Evolutionary conservation across 202 grass and related monocot genomes (phyloP).

Genomic region (Hordeum pubiflorum): DNA sequence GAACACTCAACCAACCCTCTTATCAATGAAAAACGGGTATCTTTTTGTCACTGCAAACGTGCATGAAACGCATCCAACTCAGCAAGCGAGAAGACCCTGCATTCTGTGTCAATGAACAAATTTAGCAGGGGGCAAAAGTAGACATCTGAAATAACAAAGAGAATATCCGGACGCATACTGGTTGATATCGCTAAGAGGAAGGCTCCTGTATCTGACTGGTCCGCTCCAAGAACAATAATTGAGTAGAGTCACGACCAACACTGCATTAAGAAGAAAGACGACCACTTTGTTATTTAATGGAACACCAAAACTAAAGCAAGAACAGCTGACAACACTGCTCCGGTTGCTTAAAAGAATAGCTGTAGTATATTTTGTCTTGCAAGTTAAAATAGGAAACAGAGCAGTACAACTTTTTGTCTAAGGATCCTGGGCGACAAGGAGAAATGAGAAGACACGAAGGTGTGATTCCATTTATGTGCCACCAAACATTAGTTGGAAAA

Average conservation of each 20-base stretch:
- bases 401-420: constrained; percentile 3
- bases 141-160: background rate
- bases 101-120: constrained; percentile 24
- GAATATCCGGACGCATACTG: background rate
- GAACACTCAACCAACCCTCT: constrained; percentile 46
- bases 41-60: constrained; percentile 52
- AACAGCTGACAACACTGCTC: constrained; percentile 13
- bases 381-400: constrained; percentile 26
- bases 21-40: constrained; percentile 73
- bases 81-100: constrained; percentile 33
- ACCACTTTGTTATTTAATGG: background rate
- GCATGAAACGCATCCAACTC: constrained; percentile 26
- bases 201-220: background rate
- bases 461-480: constrained; percentile 12
- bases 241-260: background rate
- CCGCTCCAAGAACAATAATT: constrained; percentile 10
- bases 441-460: background rate
- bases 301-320: constrained; percentile 27
- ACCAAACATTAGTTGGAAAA: constrained; percentile 33
- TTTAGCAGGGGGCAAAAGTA: background rate
- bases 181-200: constrained; percentile 28
- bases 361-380: constrained; percentile 13
- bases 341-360: background rate
- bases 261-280: constrained; percentile 22
- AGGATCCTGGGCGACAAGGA: background rate